Conservation (phyloP, 306 rosid genomes). For the Citrullus mucosospermus region DNA sequence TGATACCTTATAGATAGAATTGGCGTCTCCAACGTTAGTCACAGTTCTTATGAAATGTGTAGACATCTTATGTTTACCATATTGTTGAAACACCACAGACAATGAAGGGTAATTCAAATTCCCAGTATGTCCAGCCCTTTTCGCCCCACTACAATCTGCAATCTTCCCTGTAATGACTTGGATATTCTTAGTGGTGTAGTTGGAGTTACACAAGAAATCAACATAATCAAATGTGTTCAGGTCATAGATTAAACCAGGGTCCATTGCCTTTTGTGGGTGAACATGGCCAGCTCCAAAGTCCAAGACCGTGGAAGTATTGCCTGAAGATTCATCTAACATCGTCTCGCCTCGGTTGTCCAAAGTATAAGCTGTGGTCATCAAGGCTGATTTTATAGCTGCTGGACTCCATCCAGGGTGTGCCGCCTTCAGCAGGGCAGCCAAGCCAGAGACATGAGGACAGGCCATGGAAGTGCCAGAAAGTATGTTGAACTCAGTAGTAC, state of each 20-base stretch:
- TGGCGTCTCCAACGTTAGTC: conserved; percentile 69
- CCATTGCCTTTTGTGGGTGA: conserved; percentile 73
- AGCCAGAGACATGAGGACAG: conserved; percentile 84
- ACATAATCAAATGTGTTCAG: conserved; percentile 45
- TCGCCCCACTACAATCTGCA: conserved; percentile 64
- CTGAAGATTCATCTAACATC: conserved; percentile 73
- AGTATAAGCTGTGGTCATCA: conserved; percentile 78
- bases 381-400: conserved; percentile 67
- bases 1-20: conserved; percentile 49
- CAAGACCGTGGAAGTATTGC: conserved; percentile 54
- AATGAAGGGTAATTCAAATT: conserved; percentile 74
- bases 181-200: conserved; percentile 52
- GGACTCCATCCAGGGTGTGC: conserved; percentile 93
- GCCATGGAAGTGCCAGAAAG: conserved; percentile 94
- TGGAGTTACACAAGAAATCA: conserved; percentile 75
- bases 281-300: conserved; percentile 86
- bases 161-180: conserved; percentile 46
- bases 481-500: conserved; percentile 65
- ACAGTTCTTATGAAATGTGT: conserved; percentile 79
- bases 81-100: conserved; percentile 67
- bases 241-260: conserved; percentile 73
- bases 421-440: conserved; percentile 78
- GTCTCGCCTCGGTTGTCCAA: conserved; percentile 51
- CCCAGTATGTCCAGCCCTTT: conserved; percentile 64
- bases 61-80: conserved; percentile 59